A percentile compares a stretch with the other conserved stretches of the same genome.
Evolutionary conservation across 768 basidiomycete genomes (phyloP).

Genomic region (Galerina marginata): DNA sequence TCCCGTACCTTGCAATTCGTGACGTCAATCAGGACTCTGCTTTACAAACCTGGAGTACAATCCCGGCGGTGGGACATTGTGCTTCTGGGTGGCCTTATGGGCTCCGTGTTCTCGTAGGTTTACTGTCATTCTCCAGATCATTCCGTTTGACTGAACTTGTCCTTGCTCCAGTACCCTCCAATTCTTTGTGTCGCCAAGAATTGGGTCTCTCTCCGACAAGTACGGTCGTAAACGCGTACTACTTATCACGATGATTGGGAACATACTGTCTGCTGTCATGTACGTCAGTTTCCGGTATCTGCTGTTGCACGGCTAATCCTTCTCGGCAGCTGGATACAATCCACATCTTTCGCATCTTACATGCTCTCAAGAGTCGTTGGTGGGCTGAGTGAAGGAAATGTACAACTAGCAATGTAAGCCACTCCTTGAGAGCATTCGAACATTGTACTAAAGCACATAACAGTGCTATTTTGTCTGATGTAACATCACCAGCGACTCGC

Average conservation of each 20-base stretch:
- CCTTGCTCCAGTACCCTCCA: conserved; percentile 70
- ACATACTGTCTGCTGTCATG: conserved; percentile 88
- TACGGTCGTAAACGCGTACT: conserved; percentile 89
- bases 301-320: not conserved
- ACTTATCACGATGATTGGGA: conserved; percentile 89
- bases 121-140: conserved; percentile 9
- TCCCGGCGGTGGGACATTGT: conserved; percentile 93
- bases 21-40: conserved; percentile 64
- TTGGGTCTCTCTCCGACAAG: conserved; percentile 85
- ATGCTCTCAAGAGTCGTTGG: conserved; percentile 90
- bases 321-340: conserved; percentile 77
- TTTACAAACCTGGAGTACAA: conserved; percentile 64
- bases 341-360: conserved; percentile 89
- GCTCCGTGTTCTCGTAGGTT: conserved; percentile 88
- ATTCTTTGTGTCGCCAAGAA: conserved; percentile 81
- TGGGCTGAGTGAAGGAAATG: conserved; percentile 95
- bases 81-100: conserved; percentile 94
- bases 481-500: conserved; percentile 79
- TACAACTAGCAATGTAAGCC: conserved; percentile 91
- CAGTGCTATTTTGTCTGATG: conserved; percentile 93
- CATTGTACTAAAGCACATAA: not conserved
- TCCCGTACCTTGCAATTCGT: conserved; percentile 72
- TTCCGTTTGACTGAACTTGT: conserved; percentile 31
- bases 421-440: not conserved
- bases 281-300: conserved; percentile 41